Conservation (phyloP, 306 rosid species). For the Morella rubra region DNA sequence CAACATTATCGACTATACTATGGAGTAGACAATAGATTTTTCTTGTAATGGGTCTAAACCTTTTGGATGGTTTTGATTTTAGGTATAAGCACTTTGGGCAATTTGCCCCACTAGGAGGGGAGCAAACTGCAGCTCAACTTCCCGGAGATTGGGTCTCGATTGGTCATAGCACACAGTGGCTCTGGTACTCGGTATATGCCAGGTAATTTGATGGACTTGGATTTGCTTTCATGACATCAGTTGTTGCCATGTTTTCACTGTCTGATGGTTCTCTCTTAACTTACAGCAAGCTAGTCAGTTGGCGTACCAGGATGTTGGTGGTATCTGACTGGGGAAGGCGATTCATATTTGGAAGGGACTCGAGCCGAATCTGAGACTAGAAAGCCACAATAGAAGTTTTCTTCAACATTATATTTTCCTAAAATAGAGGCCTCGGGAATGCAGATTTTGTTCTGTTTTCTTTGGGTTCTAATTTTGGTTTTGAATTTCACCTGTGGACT, state of each 20-base stretch:
- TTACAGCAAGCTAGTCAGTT: constrained; percentile 93
- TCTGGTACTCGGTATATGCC: constrained; percentile 97
- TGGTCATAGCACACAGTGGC: constrained; percentile 92
- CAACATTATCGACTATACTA: not conserved
- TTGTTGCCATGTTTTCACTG: not conserved
- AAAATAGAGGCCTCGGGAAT: not conserved
- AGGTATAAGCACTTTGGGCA: constrained; percentile 97
- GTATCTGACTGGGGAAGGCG: constrained; percentile 85
- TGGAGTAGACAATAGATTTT: not conserved
- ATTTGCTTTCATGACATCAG: not conserved
- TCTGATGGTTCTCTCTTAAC: not conserved
- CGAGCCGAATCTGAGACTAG: constrained; percentile 54
- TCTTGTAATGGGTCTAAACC: constrained; percentile 14
- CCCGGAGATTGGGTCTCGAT: constrained; percentile 97
- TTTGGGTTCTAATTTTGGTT: not conserved
- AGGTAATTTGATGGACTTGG: constrained; percentile 41
- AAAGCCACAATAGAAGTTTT: not conserved
- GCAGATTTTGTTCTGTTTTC: not conserved
- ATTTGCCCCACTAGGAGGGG: constrained; percentile 97
- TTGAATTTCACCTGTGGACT: not conserved
- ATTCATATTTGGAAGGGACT: constrained; percentile 82
- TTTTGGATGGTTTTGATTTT: constrained; percentile 13
- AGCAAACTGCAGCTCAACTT: constrained; percentile 93
- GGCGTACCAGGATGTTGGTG: constrained; percentile 87
- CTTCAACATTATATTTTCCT: not conserved